Conservation (phyloP, 202 grass and related monocot genomes). For the Panicum virgatum region DNA sequence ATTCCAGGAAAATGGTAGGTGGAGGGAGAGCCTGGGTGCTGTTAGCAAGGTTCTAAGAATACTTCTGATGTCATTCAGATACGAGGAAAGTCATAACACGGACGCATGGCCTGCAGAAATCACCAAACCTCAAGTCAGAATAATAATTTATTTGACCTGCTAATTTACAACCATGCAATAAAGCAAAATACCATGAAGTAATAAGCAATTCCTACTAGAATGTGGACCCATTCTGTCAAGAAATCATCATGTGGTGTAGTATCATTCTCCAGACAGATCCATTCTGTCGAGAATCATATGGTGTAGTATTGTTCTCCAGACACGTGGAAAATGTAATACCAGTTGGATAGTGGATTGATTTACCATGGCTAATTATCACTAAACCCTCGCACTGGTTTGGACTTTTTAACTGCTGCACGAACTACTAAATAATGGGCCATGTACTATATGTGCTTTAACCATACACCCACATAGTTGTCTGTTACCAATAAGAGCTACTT, state of each 20-base stretch:
- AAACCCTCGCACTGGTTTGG: too few species aligned
- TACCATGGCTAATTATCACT: neutral
- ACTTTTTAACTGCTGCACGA: neutral
- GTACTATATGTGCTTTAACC: neutral
- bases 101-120: conserved; percentile 34
- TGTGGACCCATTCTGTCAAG: neutral
- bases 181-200: neutral
- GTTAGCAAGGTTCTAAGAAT: neutral
- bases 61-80: neutral
- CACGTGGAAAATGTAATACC: neutral
- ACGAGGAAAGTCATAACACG: conserved; percentile 8
- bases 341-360: neutral
- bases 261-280: too few species aligned
- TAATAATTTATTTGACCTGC: neutral
- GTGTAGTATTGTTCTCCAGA: neutral
- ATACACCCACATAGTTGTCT: neutral
- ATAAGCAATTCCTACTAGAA: neutral
- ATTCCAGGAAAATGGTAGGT: neutral
- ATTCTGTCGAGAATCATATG: too few species aligned
- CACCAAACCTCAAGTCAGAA: conserved; percentile 17
- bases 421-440: neutral
- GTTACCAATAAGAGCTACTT: neutral
- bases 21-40: neutral
- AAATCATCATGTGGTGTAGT: too few species aligned
- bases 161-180: neutral